Percentiles rank a stretch among this genome's conserved stretches.
phyloP scores from a whole-genome alignment of 2,329 filamentous ascomycete genomes.

The Plenodomus tracheiphilus region DNA sequence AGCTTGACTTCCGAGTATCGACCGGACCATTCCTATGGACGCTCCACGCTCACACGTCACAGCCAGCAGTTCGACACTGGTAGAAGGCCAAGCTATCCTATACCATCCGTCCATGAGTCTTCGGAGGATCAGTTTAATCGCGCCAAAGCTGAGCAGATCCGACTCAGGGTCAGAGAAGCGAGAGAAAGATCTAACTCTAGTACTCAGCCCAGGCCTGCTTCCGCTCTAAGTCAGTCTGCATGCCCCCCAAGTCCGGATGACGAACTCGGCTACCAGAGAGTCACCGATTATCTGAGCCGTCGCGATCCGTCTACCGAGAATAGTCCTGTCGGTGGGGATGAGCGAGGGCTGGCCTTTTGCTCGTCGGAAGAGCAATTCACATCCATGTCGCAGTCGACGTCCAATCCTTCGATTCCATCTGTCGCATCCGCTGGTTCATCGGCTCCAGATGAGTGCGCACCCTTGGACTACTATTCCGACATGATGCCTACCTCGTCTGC shows the following conservation, averaged over 20 bases:
- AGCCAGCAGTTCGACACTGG: constrained; percentile 7
- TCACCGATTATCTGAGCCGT: constrained; percentile 35
- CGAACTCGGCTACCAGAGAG: constrained; percentile 32
- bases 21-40: not conserved
- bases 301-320: constrained; percentile 44
- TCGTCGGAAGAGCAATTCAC: constrained; percentile 54
- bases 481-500: constrained; percentile 34
- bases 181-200: constrained; percentile 28
- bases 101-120: constrained; percentile 21
- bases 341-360: constrained; percentile 45
- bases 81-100: constrained; percentile 2
- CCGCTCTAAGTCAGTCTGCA: constrained; percentile 34
- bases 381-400: constrained; percentile 55
- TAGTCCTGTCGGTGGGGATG: constrained; percentile 43
- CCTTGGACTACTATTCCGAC: constrained; percentile 19
- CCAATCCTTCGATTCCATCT: constrained; percentile 56
- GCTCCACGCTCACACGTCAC: not conserved
- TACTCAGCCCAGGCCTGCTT: constrained; percentile 29
- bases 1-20: constrained; percentile 16
- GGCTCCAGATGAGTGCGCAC: constrained; percentile 41
- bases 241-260: constrained; percentile 56
- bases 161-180: constrained; percentile 40
- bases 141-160: constrained; percentile 45
- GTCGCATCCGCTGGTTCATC: constrained; percentile 54
- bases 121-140: constrained; percentile 40